Percentiles rank a stretch among this genome's conserved stretches.
Evolutionary conservation across 148 eudicot genomes (phyloP).

Genomic region (Camellia granthamiana): DNA sequence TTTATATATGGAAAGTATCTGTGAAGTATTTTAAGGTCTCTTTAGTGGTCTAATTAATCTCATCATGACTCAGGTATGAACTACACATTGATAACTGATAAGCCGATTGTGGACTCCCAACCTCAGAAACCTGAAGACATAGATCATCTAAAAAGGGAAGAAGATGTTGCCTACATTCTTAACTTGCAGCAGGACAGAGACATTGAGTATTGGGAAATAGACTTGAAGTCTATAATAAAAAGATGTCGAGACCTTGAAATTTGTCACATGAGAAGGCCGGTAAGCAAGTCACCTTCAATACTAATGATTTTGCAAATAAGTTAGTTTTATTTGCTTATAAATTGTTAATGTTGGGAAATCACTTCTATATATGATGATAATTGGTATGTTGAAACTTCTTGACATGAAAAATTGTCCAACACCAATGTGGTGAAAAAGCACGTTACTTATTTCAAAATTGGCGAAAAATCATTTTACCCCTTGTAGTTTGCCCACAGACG

Average conservation of each 20-base stretch:
- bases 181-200: conserved; percentile 96
- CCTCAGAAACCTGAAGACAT: conserved; percentile 94
- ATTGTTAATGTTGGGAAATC: background rate
- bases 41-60: conserved; percentile 14
- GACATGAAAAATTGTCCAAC: background rate
- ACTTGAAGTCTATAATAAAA: conserved; percentile 56
- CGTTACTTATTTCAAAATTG: background rate
- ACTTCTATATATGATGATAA: background rate
- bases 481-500: background rate
- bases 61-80: conserved; percentile 68
- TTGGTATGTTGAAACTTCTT: background rate
- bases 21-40: background rate
- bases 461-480: background rate
- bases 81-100: conserved; percentile 68
- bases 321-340: background rate
- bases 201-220: conserved; percentile 83
- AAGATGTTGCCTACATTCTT: conserved; percentile 72
- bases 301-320: background rate
- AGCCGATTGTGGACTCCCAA: conserved; percentile 92
- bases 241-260: conserved; percentile 55
- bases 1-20: background rate
- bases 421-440: background rate
- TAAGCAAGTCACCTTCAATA: conserved; percentile 36
- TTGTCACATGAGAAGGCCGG: conserved; percentile 89
- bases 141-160: conserved; percentile 72